Evolutionary conservation across 2,329 filamentous ascomycete species (phyloP), one percentile per base, ranked within the genome.

Genomic region (Penicillium fuscoglaucum): DNA sequence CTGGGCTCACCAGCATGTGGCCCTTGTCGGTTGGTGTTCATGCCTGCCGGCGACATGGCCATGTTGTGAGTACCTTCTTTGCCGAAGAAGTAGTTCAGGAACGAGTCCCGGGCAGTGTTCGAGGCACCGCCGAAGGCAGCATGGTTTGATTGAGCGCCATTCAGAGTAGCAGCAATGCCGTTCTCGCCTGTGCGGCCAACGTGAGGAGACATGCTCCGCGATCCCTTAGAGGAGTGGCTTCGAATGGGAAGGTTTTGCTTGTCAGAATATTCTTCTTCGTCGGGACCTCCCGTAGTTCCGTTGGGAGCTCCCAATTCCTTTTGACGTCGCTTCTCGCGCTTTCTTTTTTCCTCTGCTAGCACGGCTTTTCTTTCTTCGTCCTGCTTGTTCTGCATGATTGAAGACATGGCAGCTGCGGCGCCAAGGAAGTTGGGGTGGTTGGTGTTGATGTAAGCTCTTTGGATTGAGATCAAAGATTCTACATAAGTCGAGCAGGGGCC

Each of bases 391-490:
- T 87, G 90, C 61, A 99, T 96, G 47, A 99, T 93, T 48, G 95
- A 92, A 66, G 91, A 93, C 95, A 99, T 99, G 62, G 95, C 95
- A 37, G 93, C 93, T 24, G 95, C 93, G 17, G 95, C 95, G 45
- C 95, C 95, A 17, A 98, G 85, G 80, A 99, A 99, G 77, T 99
- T 99, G 49, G 95, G 95, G 74, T 99, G 95, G 72, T 99, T 99
- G 43, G 95, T 99, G 80, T 99, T 99, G 79, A 99, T 98, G 77
- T 99, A 99, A 21, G 95, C 95, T 66, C 95, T 86, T 77, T 99
- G 95, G 60, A 99, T 99, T 28, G 95, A 90, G 65, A 99, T 99
- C 61, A 99, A 83, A 41, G 93, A 98, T 76, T 97, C 95, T 44
- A 99, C 95, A 67, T 99, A 99, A 52, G 79, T 84, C 2, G 93